Percentiles rank a stretch among this genome's conserved stretches.
Conservation (phyloP, 352 stramenopile species). For the Chloridella minuta region DNA sequence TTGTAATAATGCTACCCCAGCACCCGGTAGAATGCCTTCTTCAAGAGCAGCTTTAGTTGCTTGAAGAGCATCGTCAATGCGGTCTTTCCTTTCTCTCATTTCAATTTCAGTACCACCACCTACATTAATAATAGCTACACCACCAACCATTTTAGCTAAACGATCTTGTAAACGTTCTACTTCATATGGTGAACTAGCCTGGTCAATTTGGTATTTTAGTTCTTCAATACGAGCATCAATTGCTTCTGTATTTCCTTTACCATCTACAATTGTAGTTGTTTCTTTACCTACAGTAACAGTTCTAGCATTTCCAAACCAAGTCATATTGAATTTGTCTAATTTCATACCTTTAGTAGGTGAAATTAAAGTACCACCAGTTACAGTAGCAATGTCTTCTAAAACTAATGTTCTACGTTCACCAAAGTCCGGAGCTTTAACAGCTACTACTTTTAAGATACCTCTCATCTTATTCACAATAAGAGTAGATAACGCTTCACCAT, state of each 20-base stretch:
- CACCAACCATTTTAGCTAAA: conserved; percentile 35
- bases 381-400: conserved; percentile 47
- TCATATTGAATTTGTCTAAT: no score
- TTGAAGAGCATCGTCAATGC: conserved; percentile 47
- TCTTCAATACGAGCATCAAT: no score
- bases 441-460: conserved; percentile 35
- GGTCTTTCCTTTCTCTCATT: conserved; percentile 52
- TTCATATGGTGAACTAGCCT: conserved; percentile 20
- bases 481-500: conserved; percentile 36
- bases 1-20: conserved; percentile 30
- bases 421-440: conserved; percentile 41
- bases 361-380: conserved; percentile 26
- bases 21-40: conserved; percentile 37
- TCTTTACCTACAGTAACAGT: no score
- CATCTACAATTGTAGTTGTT: no score
- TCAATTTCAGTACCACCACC: conserved; percentile 45
- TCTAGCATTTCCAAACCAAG: no score
- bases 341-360: no score
- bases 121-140: conserved; percentile 31
- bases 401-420: conserved; percentile 35
- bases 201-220: no score
- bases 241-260: no score
- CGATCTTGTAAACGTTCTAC: conserved; percentile 36
- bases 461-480: conserved; percentile 52
- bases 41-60: conserved; percentile 22